Evolutionary conservation across 805 yeast genomes (phyloP).

Genomic region (Metschnikowia matae): DNA sequence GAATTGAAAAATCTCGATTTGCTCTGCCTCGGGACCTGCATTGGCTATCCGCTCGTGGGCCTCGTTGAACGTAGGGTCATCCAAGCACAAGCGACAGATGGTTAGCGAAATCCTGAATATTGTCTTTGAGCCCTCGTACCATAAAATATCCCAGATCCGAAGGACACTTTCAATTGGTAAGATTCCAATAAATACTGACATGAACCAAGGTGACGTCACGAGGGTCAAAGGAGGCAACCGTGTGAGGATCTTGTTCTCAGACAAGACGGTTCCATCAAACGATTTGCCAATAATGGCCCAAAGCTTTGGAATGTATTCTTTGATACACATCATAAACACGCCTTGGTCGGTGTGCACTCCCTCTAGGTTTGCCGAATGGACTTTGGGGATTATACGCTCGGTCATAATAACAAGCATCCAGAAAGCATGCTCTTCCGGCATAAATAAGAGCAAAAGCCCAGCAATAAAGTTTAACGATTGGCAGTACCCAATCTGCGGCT

Average conservation of each 20-base stretch:
- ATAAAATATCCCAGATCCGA: constrained; percentile 91
- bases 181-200: constrained; percentile 91
- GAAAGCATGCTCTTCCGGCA: constrained; percentile 87
- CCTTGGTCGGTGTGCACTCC: constrained; percentile 97
- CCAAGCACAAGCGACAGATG: constrained; percentile 61
- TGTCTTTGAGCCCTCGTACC: constrained; percentile 87
- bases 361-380: constrained; percentile 84
- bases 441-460: constrained; percentile 75
- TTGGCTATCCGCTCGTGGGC: constrained; percentile 14
- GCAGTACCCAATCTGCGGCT: constrained; percentile 92
- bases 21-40: constrained; percentile 33
- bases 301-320: constrained; percentile 76
- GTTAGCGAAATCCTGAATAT: constrained; percentile 80
- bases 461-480: constrained; percentile 92
- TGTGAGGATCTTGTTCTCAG: constrained; percentile 52
- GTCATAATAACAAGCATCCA: constrained; percentile 96
- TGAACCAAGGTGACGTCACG: constrained; percentile 96
- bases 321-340: constrained; percentile 79
- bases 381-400: constrained; percentile 80
- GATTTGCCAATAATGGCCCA: constrained; percentile 54
- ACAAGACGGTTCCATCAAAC: constrained; percentile 37
- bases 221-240: constrained; percentile 86
- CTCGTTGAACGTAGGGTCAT: constrained; percentile 54
- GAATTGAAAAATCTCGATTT: constrained; percentile 64
- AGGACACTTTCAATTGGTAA: constrained; percentile 85